Evolutionary conservation across 176 grass and related monocot species (phyloP), one percentile per base, ranked within the genome.

Genomic region (Carex myosuroides): DNA sequence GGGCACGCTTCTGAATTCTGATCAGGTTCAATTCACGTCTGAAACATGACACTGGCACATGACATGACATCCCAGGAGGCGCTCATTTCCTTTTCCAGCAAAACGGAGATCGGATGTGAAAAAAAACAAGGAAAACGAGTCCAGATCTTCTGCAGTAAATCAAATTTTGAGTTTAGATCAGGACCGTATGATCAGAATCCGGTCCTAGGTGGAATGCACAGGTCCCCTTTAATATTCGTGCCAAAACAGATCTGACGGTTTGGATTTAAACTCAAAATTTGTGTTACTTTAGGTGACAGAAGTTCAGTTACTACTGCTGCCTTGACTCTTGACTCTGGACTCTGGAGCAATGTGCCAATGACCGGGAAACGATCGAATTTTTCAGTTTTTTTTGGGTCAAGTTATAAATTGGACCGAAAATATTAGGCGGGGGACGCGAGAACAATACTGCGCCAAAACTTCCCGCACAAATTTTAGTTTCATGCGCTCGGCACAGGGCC

Each of bases 401-500:
- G 2, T 16, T 63, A 41, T 46, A 64, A 81, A 81, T 29, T 46
- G 18, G 32, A 6, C 59, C 41, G 18, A 81, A 81, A 81, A 78
- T 35, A 81, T 81, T 81, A 64, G 79, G 79, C 79, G 79, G 79
- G 73, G 79, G 57, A 41, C 35, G 79, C 32, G 17, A 64, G 35
- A 46, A 35, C 32, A 81, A 81, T 72, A 63, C 57, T 64, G 79
- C 79, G 37, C 79, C 79, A 81, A 66, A 83, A 67, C 55, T 83
- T 83, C 81, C 42, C 81, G 62, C 81, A 83, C 42, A 83, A 83
- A 55, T 68, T 21, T 22, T 54, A 22, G 62, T 65, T 83, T 20
- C 81, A 17, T 52, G 61, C 39, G 22, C 81, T 46, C 81, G 42
- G 81, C 62, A 44, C 44, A 83, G 41, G 64, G 60, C 37, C 44